A percentile compares a stretch with the other conserved stretches of the same genome.
Evolutionary conservation across 306 rosid species (phyloP).

Genomic region (Inga oerstediana): DNA sequence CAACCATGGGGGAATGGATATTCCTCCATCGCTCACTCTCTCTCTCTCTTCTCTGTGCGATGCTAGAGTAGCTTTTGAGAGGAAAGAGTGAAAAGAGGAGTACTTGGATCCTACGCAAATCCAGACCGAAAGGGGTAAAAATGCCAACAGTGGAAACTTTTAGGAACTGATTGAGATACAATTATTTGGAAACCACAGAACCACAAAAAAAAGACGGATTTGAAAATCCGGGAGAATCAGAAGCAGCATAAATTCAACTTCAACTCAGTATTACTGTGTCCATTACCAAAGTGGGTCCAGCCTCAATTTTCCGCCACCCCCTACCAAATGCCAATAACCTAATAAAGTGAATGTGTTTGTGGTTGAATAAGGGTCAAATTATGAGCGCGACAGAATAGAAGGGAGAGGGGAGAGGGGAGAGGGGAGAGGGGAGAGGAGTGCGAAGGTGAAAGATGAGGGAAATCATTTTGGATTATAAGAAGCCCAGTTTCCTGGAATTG

Average conservation of each 20-base stretch:
- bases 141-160: slow-evolving; percentile 38
- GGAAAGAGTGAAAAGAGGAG: slow-evolving; percentile 43
- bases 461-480: not conserved
- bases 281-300: slow-evolving; percentile 55
- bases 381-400: not conserved
- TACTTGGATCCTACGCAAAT: slow-evolving; percentile 68
- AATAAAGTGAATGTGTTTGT: slow-evolving; percentile 31
- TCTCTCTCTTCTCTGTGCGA: slow-evolving; percentile 15
- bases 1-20: slow-evolving; percentile 41
- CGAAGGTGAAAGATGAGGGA: not conserved
- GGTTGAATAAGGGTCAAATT: slow-evolving; percentile 49
- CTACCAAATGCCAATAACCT: slow-evolving; percentile 58
- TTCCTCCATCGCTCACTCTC: slow-evolving; percentile 1
- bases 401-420: not conserved
- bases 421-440: not conserved
- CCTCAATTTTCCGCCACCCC: slow-evolving; percentile 46
- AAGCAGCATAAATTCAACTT: slow-evolving; percentile 33
- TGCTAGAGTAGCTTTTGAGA: slow-evolving; percentile 29
- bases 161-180: slow-evolving; percentile 11
- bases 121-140: slow-evolving; percentile 41
- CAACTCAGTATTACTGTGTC: slow-evolving; percentile 31
- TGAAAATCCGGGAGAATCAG: slow-evolving; percentile 37
- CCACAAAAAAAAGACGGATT: slow-evolving; percentile 34
- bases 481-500: not conserved
- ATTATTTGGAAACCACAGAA: slow-evolving; percentile 27